Evolutionary conservation across 1,284 basidiomycete species (phyloP), one percentile per base, ranked within the genome.

Genomic region (Microbotryum violaceum): DNA sequence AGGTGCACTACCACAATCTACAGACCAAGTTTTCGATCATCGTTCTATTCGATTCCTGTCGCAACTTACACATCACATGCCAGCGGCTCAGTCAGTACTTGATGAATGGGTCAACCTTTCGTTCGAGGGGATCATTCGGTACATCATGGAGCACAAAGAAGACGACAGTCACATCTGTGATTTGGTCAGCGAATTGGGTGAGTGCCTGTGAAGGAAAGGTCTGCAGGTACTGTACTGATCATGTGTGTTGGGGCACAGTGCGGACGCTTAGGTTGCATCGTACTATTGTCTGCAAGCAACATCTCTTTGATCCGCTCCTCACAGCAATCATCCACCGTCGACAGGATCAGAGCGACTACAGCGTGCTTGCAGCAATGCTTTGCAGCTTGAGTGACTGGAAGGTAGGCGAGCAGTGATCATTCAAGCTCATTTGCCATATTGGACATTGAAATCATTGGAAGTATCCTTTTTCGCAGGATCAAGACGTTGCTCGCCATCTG

Each of bases 401-500:
- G 59, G 65, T 67, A 12, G 25, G 60, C 45, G 6, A 42, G 37
- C 37, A 42, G 37, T 42, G 12, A 42, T 4, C 12, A 42, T 42
- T 3, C 37, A 42, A 16, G 37, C 37, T 18, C 37, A 18, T 9
- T 21, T 1, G 7, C 12, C 6, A 45, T 16, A 5, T 25, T 16
- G 23, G 33, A 20, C 16, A 6, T 4, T 33, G 18, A 25, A 14
- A 6, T 27, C 9, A 18, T 46, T 56, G 37, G 54, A 14, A 1
- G 20, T 3, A 8, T 4, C 20, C 14, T 18, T 4, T n/a, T 6
- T 16, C 20, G 33, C 56, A 67, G 66, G 64, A 66, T 56, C 62
- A 57, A 62, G 67, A 68, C 46, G 58, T 66, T 23, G 62, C 67
- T 5, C 62, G 67, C 4, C 65, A 64, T 18, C 54, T 68, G 21